Percentiles rank a stretch among this genome's conserved stretches.
These are phyloP conservation scores for Schwanniomyces sp. DNA, from an alignment of 805 yeast species.

Conservation along the genomic window DNA sequence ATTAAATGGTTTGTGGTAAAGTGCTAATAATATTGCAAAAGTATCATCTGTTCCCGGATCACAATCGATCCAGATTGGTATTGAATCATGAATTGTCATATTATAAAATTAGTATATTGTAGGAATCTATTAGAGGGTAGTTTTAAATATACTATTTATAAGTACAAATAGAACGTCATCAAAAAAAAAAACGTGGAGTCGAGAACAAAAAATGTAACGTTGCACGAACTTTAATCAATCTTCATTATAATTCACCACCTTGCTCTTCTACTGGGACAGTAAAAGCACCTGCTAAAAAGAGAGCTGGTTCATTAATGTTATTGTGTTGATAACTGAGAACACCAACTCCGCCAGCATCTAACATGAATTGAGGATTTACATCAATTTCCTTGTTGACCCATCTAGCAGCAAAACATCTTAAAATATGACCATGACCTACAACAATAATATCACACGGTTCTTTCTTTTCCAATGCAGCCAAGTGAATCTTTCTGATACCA, in stretches of 20 bases:
- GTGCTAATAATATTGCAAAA: constrained; percentile 66
- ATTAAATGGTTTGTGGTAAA: constrained; percentile 56
- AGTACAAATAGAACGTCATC: not conserved
- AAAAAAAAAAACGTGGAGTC: not conserved
- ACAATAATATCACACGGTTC: constrained; percentile 72
- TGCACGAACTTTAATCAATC: not conserved
- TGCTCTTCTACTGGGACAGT: constrained; percentile 59
- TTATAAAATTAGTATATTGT: not conserved
- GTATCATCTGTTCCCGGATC: constrained; percentile 94
- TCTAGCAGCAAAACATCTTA: constrained; percentile 84
- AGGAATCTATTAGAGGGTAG: not conserved
- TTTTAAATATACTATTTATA: not conserved
- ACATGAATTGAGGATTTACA: constrained; percentile 73
- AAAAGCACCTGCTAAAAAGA: constrained; percentile 82
- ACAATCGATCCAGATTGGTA: constrained; percentile 85
- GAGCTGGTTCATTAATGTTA: constrained; percentile 81
- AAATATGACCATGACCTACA: constrained; percentile 91
- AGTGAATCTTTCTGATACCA: constrained; percentile 62
- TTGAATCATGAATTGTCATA: constrained; percentile 9
- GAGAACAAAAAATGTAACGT: constrained; percentile 2
- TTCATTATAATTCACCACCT: constrained; percentile 8
- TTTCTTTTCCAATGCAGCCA: constrained; percentile 47
- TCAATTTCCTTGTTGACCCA: constrained; percentile 70
- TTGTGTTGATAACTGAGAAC: constrained; percentile 88
- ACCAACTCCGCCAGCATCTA: constrained; percentile 96